Evolutionary conservation across 2,329 filamentous ascomycete species (phyloP).

Genomic region (Fusarium sp.): DNA sequence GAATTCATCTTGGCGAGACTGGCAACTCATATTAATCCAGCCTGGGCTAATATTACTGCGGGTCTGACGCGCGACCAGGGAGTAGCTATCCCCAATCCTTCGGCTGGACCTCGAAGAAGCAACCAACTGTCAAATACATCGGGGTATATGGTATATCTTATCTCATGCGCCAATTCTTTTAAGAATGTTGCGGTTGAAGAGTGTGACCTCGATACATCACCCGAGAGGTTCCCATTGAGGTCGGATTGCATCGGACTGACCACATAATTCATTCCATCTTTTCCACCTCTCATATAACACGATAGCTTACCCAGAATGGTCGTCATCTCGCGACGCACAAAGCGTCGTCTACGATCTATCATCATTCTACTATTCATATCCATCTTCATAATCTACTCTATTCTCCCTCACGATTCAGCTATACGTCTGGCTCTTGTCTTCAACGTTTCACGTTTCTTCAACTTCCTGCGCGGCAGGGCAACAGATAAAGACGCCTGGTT

Average conservation of each 20-base stretch:
- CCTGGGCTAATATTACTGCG: not conserved
- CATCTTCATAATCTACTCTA: slow-evolving; percentile 45
- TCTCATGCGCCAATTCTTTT: not conserved
- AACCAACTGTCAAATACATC: slow-evolving; percentile 3
- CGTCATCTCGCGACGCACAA: slow-evolving; percentile 46
- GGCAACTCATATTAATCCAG: too few species aligned
- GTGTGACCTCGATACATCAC: not conserved
- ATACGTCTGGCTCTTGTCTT: slow-evolving; percentile 53
- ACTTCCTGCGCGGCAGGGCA: slow-evolving; percentile 47
- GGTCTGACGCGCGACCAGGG: slow-evolving; percentile 19
- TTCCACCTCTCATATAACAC: slow-evolving; percentile 11
- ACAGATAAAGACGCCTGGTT: slow-evolving; percentile 58
- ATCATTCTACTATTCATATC: slow-evolving; percentile 43
- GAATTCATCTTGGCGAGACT: not conserved
- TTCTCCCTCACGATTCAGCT: slow-evolving; percentile 52
- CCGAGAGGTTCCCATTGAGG: slow-evolving; percentile 18
- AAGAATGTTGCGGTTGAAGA: slow-evolving; percentile 22
- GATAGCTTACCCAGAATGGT: slow-evolving; percentile 23
- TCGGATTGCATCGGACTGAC: slow-evolving; percentile 2
- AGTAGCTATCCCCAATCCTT: slow-evolving; percentile 8
- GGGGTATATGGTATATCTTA: not conserved
- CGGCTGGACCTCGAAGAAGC: slow-evolving; percentile 4
- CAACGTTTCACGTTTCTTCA: slow-evolving; percentile 51
- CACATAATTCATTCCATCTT: slow-evolving; percentile 5
- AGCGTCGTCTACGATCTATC: slow-evolving; percentile 48